Base-by-base conservation (phyloP, 768 basidiomycete genomes). In the Pluteus cervinus region DNA sequence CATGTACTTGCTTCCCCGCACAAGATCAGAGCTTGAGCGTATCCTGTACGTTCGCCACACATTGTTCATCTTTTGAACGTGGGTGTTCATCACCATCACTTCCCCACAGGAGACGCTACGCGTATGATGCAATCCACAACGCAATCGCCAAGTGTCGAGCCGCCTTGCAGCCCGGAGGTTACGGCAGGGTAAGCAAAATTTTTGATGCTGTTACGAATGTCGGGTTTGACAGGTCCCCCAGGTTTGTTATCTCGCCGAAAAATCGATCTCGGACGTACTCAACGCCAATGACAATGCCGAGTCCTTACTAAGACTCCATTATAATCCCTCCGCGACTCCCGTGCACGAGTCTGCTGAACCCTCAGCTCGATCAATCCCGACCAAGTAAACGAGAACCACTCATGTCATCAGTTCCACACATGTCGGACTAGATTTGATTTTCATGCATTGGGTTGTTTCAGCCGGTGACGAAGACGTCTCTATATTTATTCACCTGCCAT, bases 121-220 rank as follows among this genome's bases (percentile, higher is more conserved):
- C 81, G 0, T 78, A 84, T 49, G 86, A 88, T 45, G 75, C 79
- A 8, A 85, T 89, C 38, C 87, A 89, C 56, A 89, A 88, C 51
- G 73, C 76, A 7, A 85, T 89, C 51, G 66, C 86, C 12, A 71
- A 71, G 41, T 79, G 81, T 49, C 79, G 79, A 30, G 74, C 76
- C 14, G 62, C 75, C 12, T 63, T 86, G 11, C 71, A 77, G 43
- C 67, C 73, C 1, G 76, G 69, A 20, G 69, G 70, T 11, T 73
- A 71, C 44, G 65, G 65, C 46, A 58, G 70, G 44, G 71, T 73
- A 40, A 41, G 67, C 55, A 17, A 6, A 33, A 31, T 29, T 25
- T 40, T 39, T 36, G 15, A 24, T 1, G 3, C 10, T 28, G 5
- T 22, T 23, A 7, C 12, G 20, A 26, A 37, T 40, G 31, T 24